A percentile compares a stretch with the other conserved stretches of the same genome.
These are phyloP conservation scores for Leccinellum albellum DNA, from an alignment of 768 basidiomycete species.

Conservation along the genomic window DNA sequence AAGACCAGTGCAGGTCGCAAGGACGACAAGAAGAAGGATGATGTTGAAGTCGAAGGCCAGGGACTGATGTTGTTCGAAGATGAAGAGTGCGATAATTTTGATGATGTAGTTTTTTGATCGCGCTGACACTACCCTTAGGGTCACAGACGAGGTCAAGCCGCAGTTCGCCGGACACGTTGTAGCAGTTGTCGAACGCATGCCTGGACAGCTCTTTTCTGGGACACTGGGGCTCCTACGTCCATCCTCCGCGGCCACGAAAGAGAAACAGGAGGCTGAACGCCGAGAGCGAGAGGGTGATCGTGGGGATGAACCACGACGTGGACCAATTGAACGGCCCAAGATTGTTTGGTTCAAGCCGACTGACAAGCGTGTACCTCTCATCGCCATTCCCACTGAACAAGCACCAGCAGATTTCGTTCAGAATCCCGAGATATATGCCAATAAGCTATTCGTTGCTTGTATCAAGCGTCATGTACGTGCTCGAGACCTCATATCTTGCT, in stretches of 20 bases:
- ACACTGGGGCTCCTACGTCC: slow-evolving; percentile 93
- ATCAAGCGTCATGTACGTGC: slow-evolving; percentile 92
- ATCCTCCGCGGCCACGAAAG: slow-evolving; percentile 95
- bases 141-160: slow-evolving; percentile 96
- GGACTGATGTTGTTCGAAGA: slow-evolving; percentile 96
- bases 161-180: slow-evolving; percentile 99
- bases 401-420: slow-evolving; percentile 95
- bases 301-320: slow-evolving; percentile 76
- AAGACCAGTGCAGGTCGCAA: slow-evolving; percentile 73
- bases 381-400: slow-evolving; percentile 98
- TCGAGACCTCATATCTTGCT: slow-evolving; percentile 5
- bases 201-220: slow-evolving; percentile 96
- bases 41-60: slow-evolving; percentile 99
- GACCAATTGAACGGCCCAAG: slow-evolving; percentile 86
- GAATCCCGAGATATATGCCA: slow-evolving; percentile 84
- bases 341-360: slow-evolving; percentile 99
- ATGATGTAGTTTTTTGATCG: neutral
- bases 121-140: slow-evolving; percentile 43
- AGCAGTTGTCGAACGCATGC: slow-evolving; percentile 99
- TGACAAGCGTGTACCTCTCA: slow-evolving; percentile 96
- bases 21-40: slow-evolving; percentile 99
- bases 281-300: slow-evolving; percentile 95
- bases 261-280: slow-evolving; percentile 97
- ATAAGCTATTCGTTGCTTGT: slow-evolving; percentile 93
- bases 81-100: slow-evolving; percentile 65